These are phyloP conservation scores for Claviceps paspali DNA, from an alignment of 2,329 filamentous ascomycete species.

Conservation along the genomic window DNA sequence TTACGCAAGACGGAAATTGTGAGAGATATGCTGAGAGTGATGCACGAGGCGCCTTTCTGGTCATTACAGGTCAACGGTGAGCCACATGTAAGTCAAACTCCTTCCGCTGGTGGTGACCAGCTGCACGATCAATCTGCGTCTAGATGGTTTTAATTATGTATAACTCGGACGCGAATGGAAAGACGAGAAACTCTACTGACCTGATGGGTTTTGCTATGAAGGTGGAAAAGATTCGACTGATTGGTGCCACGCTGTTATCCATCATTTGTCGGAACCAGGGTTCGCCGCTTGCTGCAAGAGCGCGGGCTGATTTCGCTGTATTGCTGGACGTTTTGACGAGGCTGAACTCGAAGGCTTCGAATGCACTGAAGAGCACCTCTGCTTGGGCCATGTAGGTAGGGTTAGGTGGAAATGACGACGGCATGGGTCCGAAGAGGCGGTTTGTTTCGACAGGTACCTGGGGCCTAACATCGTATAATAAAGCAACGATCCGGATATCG, in stretches of 20 bases:
- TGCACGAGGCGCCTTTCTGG: slow-evolving; percentile 27
- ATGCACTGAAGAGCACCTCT: slow-evolving; percentile 20
- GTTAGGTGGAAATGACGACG: background rate
- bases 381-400: slow-evolving; percentile 5
- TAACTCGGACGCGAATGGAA: too few relatives aligned
- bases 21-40: slow-evolving; percentile 24
- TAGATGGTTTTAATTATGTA: too few relatives aligned
- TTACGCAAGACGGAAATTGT: slow-evolving; percentile 27
- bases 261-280: slow-evolving; percentile 23
- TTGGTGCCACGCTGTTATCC: slow-evolving; percentile 22
- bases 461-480: too few relatives aligned
- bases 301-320: slow-evolving; percentile 22
- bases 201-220: slow-evolving; percentile 5
- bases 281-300: slow-evolving; percentile 21
- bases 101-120: too few relatives aligned
- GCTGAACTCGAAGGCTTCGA: slow-evolving; percentile 27
- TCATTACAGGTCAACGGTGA: slow-evolving; percentile 24
- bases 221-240: slow-evolving; percentile 25
- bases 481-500: too few relatives aligned
- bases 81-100: slow-evolving; percentile 17
- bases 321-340: slow-evolving; percentile 25
- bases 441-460: too few relatives aligned
- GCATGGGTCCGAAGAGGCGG: too few relatives aligned
- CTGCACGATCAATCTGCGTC: too few relatives aligned
- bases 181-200: background rate